Evolutionary conservation across 2,329 filamentous ascomycete species (phyloP).

Genomic region (Podosphaera xanthii): DNA sequence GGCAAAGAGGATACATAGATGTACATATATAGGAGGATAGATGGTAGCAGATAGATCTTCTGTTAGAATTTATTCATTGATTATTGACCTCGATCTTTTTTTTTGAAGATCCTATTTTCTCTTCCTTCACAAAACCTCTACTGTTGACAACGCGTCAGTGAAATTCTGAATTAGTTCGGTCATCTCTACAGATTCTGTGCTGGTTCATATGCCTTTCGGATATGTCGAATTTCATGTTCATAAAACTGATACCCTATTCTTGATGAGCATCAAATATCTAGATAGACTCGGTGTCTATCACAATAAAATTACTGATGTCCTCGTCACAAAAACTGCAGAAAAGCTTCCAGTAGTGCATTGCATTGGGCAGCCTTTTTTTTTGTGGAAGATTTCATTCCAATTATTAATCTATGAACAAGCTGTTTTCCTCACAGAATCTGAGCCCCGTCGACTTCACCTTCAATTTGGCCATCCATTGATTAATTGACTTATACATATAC

Average conservation of each 20-base stretch:
- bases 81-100: no score
- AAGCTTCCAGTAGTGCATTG: neutral
- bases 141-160: neutral
- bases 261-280: neutral
- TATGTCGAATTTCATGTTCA: neutral
- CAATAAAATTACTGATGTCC: neutral
- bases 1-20: no score
- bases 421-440: neutral
- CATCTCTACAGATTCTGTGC: neutral
- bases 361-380: neutral
- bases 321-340: neutral
- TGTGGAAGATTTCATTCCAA: neutral
- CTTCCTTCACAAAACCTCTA: neutral
- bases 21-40: no score
- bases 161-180: neutral
- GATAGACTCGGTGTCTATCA: neutral
- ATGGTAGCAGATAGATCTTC: no score
- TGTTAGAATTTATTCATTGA: no score
- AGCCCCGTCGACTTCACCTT: neutral
- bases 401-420: neutral
- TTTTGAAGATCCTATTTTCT: no score
- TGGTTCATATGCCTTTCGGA: neutral
- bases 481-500: neutral
- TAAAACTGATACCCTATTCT: constrained; percentile 1
- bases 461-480: neutral